Evolutionary conservation across 768 basidiomycete genomes (phyloP).

Genomic region (Tricholoma saponaceum): DNA sequence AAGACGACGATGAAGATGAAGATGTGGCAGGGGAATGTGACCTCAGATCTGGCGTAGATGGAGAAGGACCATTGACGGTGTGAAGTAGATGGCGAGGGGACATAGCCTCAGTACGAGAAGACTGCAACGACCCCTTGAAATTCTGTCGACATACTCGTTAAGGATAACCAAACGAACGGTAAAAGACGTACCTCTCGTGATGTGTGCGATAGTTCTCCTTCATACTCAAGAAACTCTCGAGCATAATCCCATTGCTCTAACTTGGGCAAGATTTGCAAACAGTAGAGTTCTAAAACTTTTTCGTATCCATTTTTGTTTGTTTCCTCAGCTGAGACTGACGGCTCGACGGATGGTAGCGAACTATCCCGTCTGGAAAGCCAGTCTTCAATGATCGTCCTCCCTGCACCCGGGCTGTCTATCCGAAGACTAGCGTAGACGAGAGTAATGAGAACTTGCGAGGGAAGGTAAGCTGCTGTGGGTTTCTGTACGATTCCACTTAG

Average conservation of each 20-base stretch:
- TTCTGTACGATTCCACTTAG: conserved; percentile 27
- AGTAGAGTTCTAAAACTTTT: conserved; percentile 75
- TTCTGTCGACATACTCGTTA: conserved; percentile 24
- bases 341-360: conserved; percentile 13
- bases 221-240: conserved; percentile 69
- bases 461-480: conserved; percentile 53
- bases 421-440: conserved; percentile 70
- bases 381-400: conserved; percentile 66
- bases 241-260: conserved; percentile 80
- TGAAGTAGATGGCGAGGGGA: conserved; percentile 26
- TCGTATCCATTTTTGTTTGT: conserved; percentile 55
- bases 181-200: conserved; percentile 47
- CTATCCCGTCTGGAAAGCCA: conserved; percentile 66
- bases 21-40: conserved; percentile 49
- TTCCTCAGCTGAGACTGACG: conserved; percentile 11
- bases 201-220: conserved; percentile 52
- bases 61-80: conserved; percentile 19
- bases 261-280: conserved; percentile 66
- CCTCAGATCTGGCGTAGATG: conserved; percentile 30
- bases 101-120: conserved; percentile 35
- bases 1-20: conserved; percentile 61
- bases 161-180: conserved; percentile 4
- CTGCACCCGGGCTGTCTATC: conserved; percentile 55
- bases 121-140: conserved; percentile 36
- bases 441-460: conserved; percentile 65